Conservation (phyloP, 176 grass and related monocot species). For the Oryza brachyantha region DNA sequence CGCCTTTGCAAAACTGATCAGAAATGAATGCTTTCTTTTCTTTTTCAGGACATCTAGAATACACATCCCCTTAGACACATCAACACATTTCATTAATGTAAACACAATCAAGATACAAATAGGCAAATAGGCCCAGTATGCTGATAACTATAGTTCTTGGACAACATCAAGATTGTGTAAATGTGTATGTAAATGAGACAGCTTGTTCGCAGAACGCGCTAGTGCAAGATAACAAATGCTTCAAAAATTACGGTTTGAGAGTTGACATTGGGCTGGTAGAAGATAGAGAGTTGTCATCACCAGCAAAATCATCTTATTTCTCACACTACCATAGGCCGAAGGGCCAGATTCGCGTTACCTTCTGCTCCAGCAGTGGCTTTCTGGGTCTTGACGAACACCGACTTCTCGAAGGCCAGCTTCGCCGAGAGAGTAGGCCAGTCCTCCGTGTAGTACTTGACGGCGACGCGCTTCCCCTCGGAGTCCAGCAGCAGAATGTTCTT, state of each 20-base stretch:
- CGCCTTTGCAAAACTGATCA: not conserved
- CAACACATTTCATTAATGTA: not conserved
- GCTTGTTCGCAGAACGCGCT: not conserved
- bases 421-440: constrained; percentile 69
- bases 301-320: not conserved
- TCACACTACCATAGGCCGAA: not conserved
- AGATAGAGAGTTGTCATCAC: not conserved
- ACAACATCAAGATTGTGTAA: not conserved
- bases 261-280: not conserved
- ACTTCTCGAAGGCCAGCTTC: constrained; percentile 87
- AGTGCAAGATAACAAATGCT: not conserved
- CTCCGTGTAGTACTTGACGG: constrained; percentile 87
- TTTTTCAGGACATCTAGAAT: not conserved
- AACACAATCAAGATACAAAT: not conserved
- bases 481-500: constrained; percentile 85
- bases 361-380: constrained; percentile 68
- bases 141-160: not conserved
- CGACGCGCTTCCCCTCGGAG: constrained; percentile 86
- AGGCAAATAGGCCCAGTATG: not conserved
- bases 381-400: constrained; percentile 79
- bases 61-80: not conserved
- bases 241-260: not conserved
- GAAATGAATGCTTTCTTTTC: not conserved
- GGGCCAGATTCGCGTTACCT: constrained; percentile 8
- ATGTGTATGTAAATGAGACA: not conserved